phyloP scores from a whole-genome alignment of 306 rosid genomes.

The Lupinus albus region DNA sequence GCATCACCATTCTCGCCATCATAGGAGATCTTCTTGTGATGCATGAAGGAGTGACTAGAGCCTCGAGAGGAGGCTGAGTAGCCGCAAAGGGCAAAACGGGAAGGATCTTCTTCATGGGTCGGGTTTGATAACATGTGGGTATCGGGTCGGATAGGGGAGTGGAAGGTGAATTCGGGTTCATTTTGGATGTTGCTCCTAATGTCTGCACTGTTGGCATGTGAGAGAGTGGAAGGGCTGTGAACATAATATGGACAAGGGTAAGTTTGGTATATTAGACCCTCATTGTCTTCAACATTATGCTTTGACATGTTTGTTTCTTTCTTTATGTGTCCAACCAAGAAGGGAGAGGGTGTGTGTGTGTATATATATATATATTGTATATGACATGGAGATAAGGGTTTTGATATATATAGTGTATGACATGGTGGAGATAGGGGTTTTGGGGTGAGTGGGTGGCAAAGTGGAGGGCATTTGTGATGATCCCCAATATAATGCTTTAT shows the following conservation, averaged over 20 bases:
- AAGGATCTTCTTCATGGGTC: constrained; percentile 38
- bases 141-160: constrained; percentile 47
- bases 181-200: constrained; percentile 49
- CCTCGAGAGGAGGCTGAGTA: constrained; percentile 66
- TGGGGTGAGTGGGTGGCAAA: too few species aligned
- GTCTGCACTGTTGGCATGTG: constrained; percentile 66
- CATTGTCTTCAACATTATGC: constrained; percentile 64
- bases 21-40: constrained; percentile 64
- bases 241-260: constrained; percentile 76
- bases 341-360: too few species aligned
- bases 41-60: constrained; percentile 65
- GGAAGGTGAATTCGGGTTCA: constrained; percentile 59
- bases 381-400: too few species aligned
- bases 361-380: too few species aligned
- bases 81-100: constrained; percentile 56
- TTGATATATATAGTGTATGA: too few species aligned
- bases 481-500: not conserved
- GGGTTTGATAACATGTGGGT: constrained; percentile 39
- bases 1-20: constrained; percentile 53
- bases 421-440: too few species aligned
- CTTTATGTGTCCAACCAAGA: not conserved
- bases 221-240: constrained; percentile 81
- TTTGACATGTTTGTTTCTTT: constrained; percentile 33
- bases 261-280: constrained; percentile 51
- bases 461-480: constrained; percentile 18